Evolutionary conservation across 306 rosid species (phyloP).

Genomic region (Senna tora): DNA sequence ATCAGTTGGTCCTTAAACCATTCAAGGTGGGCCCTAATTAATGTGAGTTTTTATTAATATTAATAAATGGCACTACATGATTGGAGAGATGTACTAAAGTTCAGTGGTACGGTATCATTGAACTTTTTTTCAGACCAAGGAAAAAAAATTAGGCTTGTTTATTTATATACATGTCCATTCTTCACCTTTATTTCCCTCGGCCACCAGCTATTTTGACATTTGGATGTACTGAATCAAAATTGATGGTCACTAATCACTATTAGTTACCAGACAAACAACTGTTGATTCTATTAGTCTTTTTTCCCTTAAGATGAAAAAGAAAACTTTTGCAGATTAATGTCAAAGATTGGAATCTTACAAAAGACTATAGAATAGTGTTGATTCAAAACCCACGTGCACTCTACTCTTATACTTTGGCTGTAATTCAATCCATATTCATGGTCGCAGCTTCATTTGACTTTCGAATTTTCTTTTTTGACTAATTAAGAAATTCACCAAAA

Average conservation of each 20-base stretch:
- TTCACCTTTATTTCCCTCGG: neutral
- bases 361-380: neutral
- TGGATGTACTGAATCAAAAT: no score
- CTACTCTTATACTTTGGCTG: slow-evolving; percentile 14
- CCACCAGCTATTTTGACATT: neutral
- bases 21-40: no score
- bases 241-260: no score
- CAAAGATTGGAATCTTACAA: slow-evolving; percentile 15
- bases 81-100: no score
- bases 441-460: slow-evolving; percentile 17
- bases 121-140: neutral
- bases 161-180: neutral
- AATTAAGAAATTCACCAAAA: neutral
- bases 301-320: neutral
- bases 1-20: no score
- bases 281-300: neutral
- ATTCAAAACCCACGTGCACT: slow-evolving; percentile 49
- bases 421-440: slow-evolving; percentile 14
- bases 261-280: no score
- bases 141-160: neutral
- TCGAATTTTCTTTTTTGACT: neutral
- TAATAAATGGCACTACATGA: no score
- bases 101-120: no score
- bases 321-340: slow-evolving; percentile 21
- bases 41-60: no score